These are phyloP conservation scores for Termitomyces sp. DNA, from an alignment of 768 basidiomycete species.

Conservation along the genomic window DNA sequence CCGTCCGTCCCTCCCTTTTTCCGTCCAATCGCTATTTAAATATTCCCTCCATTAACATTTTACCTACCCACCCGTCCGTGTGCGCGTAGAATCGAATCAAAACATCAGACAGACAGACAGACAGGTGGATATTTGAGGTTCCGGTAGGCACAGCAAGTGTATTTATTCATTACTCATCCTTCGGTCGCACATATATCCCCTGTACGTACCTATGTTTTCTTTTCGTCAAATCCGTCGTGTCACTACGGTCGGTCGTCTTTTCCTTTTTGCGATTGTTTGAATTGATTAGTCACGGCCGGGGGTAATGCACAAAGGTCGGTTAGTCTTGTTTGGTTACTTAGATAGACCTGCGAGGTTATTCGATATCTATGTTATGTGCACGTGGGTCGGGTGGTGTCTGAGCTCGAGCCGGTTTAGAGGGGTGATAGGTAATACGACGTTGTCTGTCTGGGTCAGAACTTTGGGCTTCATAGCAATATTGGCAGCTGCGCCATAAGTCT, in stretches of 20 bases:
- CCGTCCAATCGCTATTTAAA: constrained; percentile 9
- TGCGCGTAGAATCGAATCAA: neutral
- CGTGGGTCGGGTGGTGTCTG: too few relatives aligned
- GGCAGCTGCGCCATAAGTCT: too few relatives aligned
- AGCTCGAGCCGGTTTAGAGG: too few relatives aligned
- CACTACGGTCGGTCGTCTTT: neutral
- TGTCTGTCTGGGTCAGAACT: too few relatives aligned
- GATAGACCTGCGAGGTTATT: neutral
- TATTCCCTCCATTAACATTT: neutral
- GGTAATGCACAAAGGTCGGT: neutral
- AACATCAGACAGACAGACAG: neutral
- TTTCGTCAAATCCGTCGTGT: neutral
- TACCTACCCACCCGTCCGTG: too few relatives aligned
- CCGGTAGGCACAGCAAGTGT: constrained; percentile 9
- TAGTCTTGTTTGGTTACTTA: neutral
- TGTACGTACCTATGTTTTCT: neutral
- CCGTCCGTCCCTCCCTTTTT: constrained; percentile 28
- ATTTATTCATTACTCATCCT: neutral
- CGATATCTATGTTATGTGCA: too few relatives aligned
- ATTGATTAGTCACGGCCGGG: neutral
- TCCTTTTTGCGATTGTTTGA: neutral
- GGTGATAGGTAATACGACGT: too few relatives aligned
- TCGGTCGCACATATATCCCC: neutral
- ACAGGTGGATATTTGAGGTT: neutral
- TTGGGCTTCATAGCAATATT: too few relatives aligned